These are phyloP conservation scores for Leccinum pallidistipes DNA, from an alignment of 1,284 basidiomycete species.

Conservation along the genomic window DNA sequence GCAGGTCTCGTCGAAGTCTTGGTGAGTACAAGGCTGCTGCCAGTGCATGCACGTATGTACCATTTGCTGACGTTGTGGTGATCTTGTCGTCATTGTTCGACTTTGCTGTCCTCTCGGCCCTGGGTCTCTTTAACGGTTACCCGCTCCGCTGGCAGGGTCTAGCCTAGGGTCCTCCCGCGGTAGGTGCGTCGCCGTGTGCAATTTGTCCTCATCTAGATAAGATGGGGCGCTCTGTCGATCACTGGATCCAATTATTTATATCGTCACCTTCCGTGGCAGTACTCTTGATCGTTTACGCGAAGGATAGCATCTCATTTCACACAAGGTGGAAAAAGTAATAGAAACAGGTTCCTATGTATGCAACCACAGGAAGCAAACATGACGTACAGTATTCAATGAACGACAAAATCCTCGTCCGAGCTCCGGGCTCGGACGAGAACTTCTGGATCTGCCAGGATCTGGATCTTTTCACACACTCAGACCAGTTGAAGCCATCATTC, in stretches of 20 bases:
- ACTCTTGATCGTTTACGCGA: background rate
- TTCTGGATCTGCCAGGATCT: background rate
- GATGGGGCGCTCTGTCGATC: background rate
- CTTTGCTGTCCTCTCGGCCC: background rate
- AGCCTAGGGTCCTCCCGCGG: too few relatives aligned
- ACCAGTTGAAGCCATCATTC: conserved; percentile 6
- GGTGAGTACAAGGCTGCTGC: too few relatives aligned
- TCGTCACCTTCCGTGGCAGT: background rate
- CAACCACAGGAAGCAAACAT: background rate
- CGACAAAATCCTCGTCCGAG: background rate
- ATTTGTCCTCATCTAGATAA: too few relatives aligned
- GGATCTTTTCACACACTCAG: background rate
- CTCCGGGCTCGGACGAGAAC: background rate
- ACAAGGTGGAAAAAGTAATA: background rate
- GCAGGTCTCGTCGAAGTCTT: too few relatives aligned
- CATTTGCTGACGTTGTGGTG: background rate
- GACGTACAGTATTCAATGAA: background rate
- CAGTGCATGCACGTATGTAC: too few relatives aligned
- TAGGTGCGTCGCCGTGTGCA: too few relatives aligned
- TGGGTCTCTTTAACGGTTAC: background rate
- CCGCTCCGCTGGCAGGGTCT: too few relatives aligned
- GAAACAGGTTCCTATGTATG: background rate
- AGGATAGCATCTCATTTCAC: background rate
- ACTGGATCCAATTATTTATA: background rate
- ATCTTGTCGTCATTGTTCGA: too few relatives aligned